These are phyloP conservation scores for Fraxinus excelsior DNA, from an alignment of 257 asterid species.

Conservation along the genomic window DNA sequence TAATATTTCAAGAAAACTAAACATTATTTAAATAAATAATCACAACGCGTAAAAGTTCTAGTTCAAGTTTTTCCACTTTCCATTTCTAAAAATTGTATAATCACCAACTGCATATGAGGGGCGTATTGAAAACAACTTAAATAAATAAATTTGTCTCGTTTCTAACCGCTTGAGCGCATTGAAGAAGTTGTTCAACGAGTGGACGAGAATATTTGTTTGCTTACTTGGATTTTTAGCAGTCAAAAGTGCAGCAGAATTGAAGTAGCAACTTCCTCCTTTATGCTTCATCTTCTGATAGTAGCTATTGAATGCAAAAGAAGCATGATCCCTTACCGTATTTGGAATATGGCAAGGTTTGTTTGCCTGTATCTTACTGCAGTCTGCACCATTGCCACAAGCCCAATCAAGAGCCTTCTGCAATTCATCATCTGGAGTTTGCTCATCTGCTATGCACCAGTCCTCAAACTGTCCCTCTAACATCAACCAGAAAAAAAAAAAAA, in stretches of 20 bases:
- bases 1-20: background rate
- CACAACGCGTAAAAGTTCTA: too few relatives aligned
- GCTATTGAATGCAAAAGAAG: slow-evolving; percentile 76
- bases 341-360: slow-evolving; percentile 51
- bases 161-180: background rate
- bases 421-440: slow-evolving; percentile 56
- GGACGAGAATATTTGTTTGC: background rate
- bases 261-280: slow-evolving; percentile 69
- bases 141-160: background rate
- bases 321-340: slow-evolving; percentile 56
- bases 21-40: too few relatives aligned
- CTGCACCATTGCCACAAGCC: slow-evolving; percentile 78
- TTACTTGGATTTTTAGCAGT: slow-evolving; percentile 69
- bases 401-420: slow-evolving; percentile 47
- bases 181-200: background rate
- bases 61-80: background rate
- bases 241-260: slow-evolving; percentile 62
- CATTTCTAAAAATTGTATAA: background rate
- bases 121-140: background rate
- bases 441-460: slow-evolving; percentile 78
- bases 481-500: background rate
- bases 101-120: background rate
- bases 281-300: slow-evolving; percentile 66
- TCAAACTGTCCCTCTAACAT: slow-evolving; percentile 55
- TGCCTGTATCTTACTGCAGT: slow-evolving; percentile 48